Base-by-base conservation (phyloP, 768 basidiomycete genomes). In the Kwoniella sp. region DNA sequence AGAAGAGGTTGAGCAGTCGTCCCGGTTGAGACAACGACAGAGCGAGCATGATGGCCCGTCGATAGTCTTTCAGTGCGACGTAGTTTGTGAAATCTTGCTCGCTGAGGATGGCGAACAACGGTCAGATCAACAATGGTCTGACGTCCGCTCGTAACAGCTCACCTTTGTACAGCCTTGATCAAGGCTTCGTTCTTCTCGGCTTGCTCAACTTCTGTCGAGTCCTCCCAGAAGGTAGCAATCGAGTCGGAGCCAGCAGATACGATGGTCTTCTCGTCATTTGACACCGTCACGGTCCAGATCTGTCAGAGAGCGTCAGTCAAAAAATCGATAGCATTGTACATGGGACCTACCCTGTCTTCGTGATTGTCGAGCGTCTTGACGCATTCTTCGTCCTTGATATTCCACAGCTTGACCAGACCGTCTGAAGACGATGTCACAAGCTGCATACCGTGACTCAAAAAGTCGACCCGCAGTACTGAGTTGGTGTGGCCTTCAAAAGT, bases 401-500 rank as follows among this genome's bases (percentile, higher is more conserved):
- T 89, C 95, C 95, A 99, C 23, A 99, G 59, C 76, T 98, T 99
- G 56, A 98, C 87, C 36, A 99, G 76, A 28, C 95, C 95, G 71
- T 99, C 95, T 14, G 91, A 89, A 9, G 87, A 89, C 14, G 88
- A 79, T 54, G 88, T 93, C 40, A 90, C 85, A 33, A 99, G 77
- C 76, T 95, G 91, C 79, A 82, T 79, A 15, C 86, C 92, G 37
- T 77, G 70, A 62, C 86, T 87, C 37, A 96, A 68, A 73, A 95
- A 98, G 66, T 91, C 89, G 26, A 98, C 88, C 45, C 92, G 78
- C 46, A 99, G 76, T 27, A 99, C 90, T 11, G 95, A 95, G 74
- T 96, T 98, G 7, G 90, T 89, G 73, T 99, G 95, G 0, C 95
- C 95, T 76, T 99, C 95, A 64, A 98, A 91, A 19, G 95, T 98